phyloP scores from a whole-genome alignment of 2,329 filamentous ascomycete species.

The Fusarium lateritium region DNA sequence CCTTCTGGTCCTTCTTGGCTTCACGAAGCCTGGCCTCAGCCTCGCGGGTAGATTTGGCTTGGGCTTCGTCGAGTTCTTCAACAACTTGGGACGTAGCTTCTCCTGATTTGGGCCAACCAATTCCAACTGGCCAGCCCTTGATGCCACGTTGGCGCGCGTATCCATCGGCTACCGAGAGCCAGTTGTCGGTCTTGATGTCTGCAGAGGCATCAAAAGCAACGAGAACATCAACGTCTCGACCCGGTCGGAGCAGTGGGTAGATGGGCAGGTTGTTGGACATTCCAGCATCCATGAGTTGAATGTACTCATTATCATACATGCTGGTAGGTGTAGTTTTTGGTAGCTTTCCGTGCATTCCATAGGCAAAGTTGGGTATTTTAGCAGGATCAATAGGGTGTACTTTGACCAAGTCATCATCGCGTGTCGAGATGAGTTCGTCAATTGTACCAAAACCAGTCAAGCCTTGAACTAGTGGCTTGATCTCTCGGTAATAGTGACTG shows the following conservation, averaged over 20 bases:
- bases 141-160: slow-evolving; percentile 92
- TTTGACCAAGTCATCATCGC: slow-evolving; percentile 87
- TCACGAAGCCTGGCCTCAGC: slow-evolving; percentile 74
- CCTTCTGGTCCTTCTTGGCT: slow-evolving; percentile 66
- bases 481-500: slow-evolving; percentile 95
- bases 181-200: slow-evolving; percentile 94
- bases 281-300: slow-evolving; percentile 94
- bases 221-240: slow-evolving; percentile 88
- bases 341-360: slow-evolving; percentile 83
- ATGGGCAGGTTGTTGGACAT: slow-evolving; percentile 99
- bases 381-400: slow-evolving; percentile 96
- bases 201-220: slow-evolving; percentile 96
- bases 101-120: slow-evolving; percentile 86
- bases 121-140: slow-evolving; percentile 93
- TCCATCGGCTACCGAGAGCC: slow-evolving; percentile 93
- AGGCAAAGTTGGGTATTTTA: slow-evolving; percentile 88
- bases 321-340: slow-evolving; percentile 83
- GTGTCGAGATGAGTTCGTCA: slow-evolving; percentile 85
- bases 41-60: slow-evolving; percentile 72
- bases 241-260: slow-evolving; percentile 91
- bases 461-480: slow-evolving; percentile 84
- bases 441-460: slow-evolving; percentile 82
- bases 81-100: slow-evolving; percentile 72
- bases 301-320: slow-evolving; percentile 78
- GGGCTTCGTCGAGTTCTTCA: slow-evolving; percentile 75